phyloP scores from a whole-genome alignment of 2,329 filamentous ascomycete genomes.

The Neophaeococcomyces mojaviensis region DNA sequence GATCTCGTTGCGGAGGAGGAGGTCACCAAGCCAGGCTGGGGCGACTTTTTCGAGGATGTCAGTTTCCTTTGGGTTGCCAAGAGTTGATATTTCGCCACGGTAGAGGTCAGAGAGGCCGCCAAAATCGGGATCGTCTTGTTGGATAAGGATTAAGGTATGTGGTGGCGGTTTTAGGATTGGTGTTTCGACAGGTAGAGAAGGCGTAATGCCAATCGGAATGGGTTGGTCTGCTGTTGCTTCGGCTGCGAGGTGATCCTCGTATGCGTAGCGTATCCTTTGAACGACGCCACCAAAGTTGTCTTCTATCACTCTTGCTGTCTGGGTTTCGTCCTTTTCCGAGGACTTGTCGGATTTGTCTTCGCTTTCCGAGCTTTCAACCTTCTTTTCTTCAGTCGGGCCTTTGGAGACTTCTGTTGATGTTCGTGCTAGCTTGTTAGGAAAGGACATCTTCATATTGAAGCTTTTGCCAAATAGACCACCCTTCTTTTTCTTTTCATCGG shows the following conservation, averaged over 20 bases:
- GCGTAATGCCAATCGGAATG: conserved; percentile 33
- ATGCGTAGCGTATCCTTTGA: conserved; percentile 39
- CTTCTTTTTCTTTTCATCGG: conserved; percentile 54
- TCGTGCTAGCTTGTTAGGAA: conserved; percentile 72
- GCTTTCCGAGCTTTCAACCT: conserved; percentile 51
- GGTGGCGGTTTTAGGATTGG: conserved; percentile 37
- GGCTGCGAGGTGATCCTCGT: conserved; percentile 34
- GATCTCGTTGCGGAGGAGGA: conserved; percentile 73
- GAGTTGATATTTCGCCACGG: conserved; percentile 72
- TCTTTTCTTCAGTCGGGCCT: conserved; percentile 64
- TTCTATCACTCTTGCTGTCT: conserved; percentile 36
- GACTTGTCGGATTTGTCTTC: conserved; percentile 53
- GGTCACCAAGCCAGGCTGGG: conserved; percentile 86
- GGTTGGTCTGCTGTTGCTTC: conserved; percentile 30
- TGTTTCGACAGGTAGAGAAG: conserved; percentile 38
- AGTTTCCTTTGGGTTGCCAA: conserved; percentile 58
- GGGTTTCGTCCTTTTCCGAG: conserved; percentile 43
- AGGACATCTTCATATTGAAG: conserved; percentile 59
- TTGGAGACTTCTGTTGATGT: conserved; percentile 50
- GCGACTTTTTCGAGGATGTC: conserved; percentile 79
- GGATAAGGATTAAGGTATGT: conserved; percentile 54
- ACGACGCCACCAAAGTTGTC: conserved; percentile 40
- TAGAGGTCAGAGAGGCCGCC: conserved; percentile 76
- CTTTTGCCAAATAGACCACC: conserved; percentile 70
- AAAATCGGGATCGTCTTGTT: conserved; percentile 56